These are phyloP conservation scores for Onygena corvina DNA, from an alignment of 2,329 filamentous ascomycete species.

Conservation along the genomic window DNA sequence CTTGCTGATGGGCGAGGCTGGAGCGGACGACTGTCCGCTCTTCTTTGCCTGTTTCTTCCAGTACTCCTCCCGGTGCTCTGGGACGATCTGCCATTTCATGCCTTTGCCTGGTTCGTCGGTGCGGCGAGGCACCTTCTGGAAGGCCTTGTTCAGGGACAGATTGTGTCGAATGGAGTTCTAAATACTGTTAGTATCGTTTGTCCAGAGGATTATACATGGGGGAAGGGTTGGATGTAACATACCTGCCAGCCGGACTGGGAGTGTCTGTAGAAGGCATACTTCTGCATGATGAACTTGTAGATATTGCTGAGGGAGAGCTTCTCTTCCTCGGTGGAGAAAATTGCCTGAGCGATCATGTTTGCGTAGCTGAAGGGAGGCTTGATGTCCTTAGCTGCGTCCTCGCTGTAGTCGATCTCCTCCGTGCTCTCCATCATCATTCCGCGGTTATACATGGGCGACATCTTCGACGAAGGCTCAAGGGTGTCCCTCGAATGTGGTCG, in stretches of 20 bases:
- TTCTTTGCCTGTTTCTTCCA: conserved; percentile 50
- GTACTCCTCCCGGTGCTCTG: conserved; percentile 77
- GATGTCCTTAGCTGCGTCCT: conserved; percentile 74
- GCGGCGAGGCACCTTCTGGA: conserved; percentile 81
- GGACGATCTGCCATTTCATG: conserved; percentile 95
- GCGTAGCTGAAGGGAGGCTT: conserved; percentile 96
- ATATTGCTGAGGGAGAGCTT: conserved; percentile 87
- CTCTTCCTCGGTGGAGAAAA: conserved; percentile 72
- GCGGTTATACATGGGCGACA: conserved; percentile 39
- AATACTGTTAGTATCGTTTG: background rate
- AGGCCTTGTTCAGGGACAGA: conserved; percentile 83
- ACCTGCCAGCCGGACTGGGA: conserved; percentile 86
- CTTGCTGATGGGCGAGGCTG: conserved; percentile 35
- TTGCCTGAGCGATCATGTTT: conserved; percentile 92
- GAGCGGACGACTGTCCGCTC: conserved; percentile 34
- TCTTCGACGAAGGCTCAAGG: conserved; percentile 21
- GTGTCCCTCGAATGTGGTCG: conserved; percentile 14
- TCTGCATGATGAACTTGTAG: conserved; percentile 80
- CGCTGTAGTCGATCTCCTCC: conserved; percentile 48
- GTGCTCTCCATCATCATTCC: conserved; percentile 44
- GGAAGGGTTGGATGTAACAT: conserved; percentile 24
- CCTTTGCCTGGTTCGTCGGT: conserved; percentile 96
- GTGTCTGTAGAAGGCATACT: conserved; percentile 86
- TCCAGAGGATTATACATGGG: background rate
- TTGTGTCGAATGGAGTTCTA: conserved; percentile 96